Evolutionary conservation across 1,284 basidiomycete genomes (phyloP).

Genomic region (Baeospora myosura): DNA sequence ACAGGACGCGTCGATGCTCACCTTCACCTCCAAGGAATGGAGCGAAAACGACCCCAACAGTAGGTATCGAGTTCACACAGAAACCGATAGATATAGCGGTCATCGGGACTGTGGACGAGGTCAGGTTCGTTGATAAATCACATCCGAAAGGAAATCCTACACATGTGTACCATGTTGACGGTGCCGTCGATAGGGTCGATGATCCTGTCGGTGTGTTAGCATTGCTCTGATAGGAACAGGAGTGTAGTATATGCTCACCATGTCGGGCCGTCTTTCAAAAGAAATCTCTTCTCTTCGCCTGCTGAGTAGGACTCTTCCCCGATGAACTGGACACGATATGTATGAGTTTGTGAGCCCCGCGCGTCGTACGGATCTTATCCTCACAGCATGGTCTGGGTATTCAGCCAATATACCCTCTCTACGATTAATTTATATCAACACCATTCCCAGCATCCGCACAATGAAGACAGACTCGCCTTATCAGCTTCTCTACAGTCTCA

Average conservation of each 20-base stretch:
- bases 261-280: slow-evolving; percentile 18
- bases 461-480: slow-evolving; percentile 11
- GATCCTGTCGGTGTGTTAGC: slow-evolving; percentile 13
- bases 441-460: neutral
- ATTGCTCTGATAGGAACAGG: neutral
- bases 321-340: slow-evolving; percentile 14
- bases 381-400: slow-evolving; percentile 18
- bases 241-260: slow-evolving; percentile 9
- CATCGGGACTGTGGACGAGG: slow-evolving; percentile 16
- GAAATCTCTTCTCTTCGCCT: slow-evolving; percentile 19
- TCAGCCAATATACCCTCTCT: slow-evolving; percentile 15
- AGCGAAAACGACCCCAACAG: slow-evolving; percentile 18
- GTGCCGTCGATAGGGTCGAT: slow-evolving; percentile 21
- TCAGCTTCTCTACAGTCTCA: slow-evolving; percentile 19
- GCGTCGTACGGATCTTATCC: neutral
- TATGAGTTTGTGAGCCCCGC: neutral
- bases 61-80: slow-evolving; percentile 18
- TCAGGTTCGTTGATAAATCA: no score
- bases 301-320: slow-evolving; percentile 21
- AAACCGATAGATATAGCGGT: slow-evolving; percentile 21
- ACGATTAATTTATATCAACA: neutral
- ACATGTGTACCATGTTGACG: slow-evolving; percentile 22
- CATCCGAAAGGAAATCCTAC: slow-evolving; percentile 10
- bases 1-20: slow-evolving; percentile 1
- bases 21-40: slow-evolving; percentile 20